Evolutionary conservation across 495 filamentous ascomycete species (phyloP).

Genomic region (Aspergillus carlsbadensis): DNA sequence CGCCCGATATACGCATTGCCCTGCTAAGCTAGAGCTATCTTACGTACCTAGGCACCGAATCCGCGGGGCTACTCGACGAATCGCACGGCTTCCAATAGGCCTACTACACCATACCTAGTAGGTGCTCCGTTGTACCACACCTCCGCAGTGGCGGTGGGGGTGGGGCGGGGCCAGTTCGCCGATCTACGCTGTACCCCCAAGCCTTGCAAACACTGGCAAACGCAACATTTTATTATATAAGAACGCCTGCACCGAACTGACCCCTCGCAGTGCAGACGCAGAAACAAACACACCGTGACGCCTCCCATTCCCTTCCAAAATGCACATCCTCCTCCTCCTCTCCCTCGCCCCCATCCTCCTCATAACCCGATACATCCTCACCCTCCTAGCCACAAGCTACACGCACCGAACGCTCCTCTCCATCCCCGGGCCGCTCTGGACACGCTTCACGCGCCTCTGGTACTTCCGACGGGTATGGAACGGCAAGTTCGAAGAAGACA

Average conservation of each 20-base stretch:
- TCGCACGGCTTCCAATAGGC: no score
- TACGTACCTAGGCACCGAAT: no score
- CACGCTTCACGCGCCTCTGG: conserved; percentile 58
- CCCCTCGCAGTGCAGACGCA: background rate
- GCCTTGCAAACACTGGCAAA: background rate
- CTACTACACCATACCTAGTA: no score
- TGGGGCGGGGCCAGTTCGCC: background rate
- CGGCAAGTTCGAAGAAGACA: conserved; percentile 45
- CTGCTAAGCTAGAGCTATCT: no score
- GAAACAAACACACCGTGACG: background rate
- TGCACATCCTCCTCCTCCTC: conserved; percentile 17
- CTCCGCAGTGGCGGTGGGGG: conserved; percentile 7
- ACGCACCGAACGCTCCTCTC: conserved; percentile 34
- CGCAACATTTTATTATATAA: background rate
- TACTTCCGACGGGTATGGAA: conserved; percentile 44
- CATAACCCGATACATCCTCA: conserved; percentile 11
- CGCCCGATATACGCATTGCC: no score
- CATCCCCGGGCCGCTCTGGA: conserved; percentile 52
- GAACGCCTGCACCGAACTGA: background rate
- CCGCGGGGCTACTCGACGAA: no score
- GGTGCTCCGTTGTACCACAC: background rate
- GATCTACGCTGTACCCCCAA: background rate
- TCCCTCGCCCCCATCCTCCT: conserved; percentile 6
- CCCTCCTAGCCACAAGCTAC: conserved; percentile 18
- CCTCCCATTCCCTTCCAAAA: background rate